Conservation (phyloP, 2,329 filamentous ascomycete genomes). For the Xylaria digitata region DNA sequence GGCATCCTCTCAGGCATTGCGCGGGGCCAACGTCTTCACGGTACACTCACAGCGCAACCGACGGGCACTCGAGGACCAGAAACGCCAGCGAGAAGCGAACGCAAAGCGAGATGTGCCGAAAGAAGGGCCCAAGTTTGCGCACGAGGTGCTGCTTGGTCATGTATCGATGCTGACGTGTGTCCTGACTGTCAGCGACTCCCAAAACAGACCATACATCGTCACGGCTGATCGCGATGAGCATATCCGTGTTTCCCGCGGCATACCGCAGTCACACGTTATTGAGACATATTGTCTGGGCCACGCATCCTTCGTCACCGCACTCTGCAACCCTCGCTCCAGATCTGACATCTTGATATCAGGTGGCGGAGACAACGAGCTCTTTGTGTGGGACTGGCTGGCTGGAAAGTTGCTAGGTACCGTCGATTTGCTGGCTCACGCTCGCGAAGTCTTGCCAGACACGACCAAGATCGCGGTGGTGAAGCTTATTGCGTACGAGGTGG, state of each 20-base stretch:
- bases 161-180: constrained; percentile 94
- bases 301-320: constrained; percentile 81
- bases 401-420: constrained; percentile 65
- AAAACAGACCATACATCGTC: constrained; percentile 61
- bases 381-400: constrained; percentile 83
- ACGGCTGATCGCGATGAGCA: constrained; percentile 74
- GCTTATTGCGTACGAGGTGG: constrained; percentile 51
- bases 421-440: constrained; percentile 61
- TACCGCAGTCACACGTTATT: constrained; percentile 87
- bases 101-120: constrained; percentile 46
- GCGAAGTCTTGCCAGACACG: constrained; percentile 50
- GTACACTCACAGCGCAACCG: constrained; percentile 74
- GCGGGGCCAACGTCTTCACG: constrained; percentile 67
- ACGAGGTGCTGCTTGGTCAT: constrained; percentile 86
- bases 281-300: constrained; percentile 92
- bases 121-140: constrained; percentile 70
- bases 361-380: constrained; percentile 83
- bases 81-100: constrained; percentile 50
- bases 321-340: constrained; percentile 71
- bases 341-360: constrained; percentile 81
- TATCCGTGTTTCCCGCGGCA: constrained; percentile 85
- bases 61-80: constrained; percentile 69
- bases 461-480: constrained; percentile 61
- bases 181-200: constrained; percentile 59
- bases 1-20: constrained; percentile 30